Evolutionary conservation across 192 early-diverging fungal genomes (phyloP).

Genomic region (Mortierella hygrophila): DNA sequence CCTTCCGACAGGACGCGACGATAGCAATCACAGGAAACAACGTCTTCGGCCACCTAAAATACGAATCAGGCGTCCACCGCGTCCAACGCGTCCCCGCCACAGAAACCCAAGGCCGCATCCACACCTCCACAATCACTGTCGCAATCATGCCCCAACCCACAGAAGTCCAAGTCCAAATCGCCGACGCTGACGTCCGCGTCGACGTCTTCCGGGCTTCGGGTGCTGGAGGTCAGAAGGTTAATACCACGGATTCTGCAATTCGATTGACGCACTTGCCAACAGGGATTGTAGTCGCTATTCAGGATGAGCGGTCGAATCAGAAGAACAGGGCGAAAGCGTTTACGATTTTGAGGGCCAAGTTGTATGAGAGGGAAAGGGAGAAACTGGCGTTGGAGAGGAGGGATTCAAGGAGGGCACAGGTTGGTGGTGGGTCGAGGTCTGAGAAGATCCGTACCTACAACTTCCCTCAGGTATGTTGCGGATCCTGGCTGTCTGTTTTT

Average conservation of each 20-base stretch:
- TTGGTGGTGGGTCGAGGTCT: conserved; percentile 79
- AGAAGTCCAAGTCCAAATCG: conserved; percentile 76
- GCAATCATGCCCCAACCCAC: conserved; percentile 83
- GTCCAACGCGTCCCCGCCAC: conserved; percentile 87
- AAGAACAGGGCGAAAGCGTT: conserved; percentile 92
- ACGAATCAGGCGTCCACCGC: conserved; percentile 87
- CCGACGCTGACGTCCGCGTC: conserved; percentile 74
- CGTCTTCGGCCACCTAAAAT: conserved; percentile 83
- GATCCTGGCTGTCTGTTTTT: too few species aligned
- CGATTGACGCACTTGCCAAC: conserved; percentile 94
- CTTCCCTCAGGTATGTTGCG: conserved; percentile 70
- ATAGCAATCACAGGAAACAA: conserved; percentile 74
- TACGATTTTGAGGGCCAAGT: conserved; percentile 81
- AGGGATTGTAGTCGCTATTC: conserved; percentile 87
- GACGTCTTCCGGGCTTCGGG: conserved; percentile 84
- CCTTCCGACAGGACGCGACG: conserved; percentile 65
- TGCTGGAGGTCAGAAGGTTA: conserved; percentile 95
- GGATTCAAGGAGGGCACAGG: conserved; percentile 71
- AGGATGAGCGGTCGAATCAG: conserved; percentile 95
- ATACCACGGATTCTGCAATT: conserved; percentile 95
- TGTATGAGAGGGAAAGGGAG: conserved; percentile 79
- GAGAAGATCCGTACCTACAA: conserved; percentile 91
- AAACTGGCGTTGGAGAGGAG: conserved; percentile 69
- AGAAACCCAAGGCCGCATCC: conserved; percentile 80
- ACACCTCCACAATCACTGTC: conserved; percentile 84